phyloP scores from a whole-genome alignment of 345 rosid genomes.

The Cardiospermum halicacabum region DNA sequence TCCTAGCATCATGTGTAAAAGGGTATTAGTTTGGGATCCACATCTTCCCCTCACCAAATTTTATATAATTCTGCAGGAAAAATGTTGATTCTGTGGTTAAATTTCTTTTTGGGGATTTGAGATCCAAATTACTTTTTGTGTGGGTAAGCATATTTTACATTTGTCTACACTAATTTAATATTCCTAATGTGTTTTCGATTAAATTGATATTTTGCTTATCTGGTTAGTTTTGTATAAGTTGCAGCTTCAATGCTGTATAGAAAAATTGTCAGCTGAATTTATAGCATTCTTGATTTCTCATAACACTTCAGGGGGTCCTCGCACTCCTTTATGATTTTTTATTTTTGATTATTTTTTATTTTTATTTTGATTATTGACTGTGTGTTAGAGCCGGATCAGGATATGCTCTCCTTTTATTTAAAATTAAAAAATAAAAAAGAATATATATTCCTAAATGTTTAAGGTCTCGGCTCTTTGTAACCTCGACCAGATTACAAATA shows the following conservation, averaged over 20 bases:
- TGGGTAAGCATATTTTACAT: constrained; percentile 41
- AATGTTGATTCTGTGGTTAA: constrained; percentile 33
- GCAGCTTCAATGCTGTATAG: not conserved
- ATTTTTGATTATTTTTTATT: no score
- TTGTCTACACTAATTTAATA: constrained; percentile 4
- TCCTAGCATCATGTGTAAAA: not conserved
- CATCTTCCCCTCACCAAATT: not conserved
- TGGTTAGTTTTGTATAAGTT: not conserved
- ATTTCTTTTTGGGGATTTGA: constrained; percentile 33
- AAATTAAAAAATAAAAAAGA: no score
- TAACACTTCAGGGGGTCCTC: no score
- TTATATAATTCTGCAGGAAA: constrained; percentile 34
- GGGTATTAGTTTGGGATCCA: not conserved
- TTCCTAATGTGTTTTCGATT: not conserved
- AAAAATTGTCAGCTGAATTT: not conserved
- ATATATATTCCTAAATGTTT: no score
- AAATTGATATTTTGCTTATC: not conserved
- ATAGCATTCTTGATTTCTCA: not conserved
- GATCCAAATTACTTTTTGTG: constrained; percentile 41
- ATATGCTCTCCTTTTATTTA: not conserved
- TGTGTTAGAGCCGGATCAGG: not conserved
- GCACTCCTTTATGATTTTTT: no score
- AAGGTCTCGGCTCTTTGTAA: not conserved
- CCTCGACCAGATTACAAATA: not conserved
- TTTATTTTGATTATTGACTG: no score